A percentile compares a stretch with the other conserved stretches of the same genome.
These are phyloP conservation scores for Piper longum DNA, from an alignment of 164 flowering plant species.

Conservation along the genomic window DNA sequence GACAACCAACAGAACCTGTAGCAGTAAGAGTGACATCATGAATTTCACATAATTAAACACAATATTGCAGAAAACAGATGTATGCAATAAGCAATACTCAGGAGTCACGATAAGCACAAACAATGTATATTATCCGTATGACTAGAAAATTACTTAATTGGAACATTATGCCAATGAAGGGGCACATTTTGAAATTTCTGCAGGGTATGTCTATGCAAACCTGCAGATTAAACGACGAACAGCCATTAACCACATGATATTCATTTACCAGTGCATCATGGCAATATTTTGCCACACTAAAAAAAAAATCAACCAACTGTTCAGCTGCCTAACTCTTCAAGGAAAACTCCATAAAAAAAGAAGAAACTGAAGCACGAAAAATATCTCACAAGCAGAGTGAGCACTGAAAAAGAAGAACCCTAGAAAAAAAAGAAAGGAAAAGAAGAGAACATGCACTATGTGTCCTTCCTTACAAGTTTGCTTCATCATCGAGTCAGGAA, in stretches of 20 bases:
- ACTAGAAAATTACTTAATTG: constrained; percentile 34
- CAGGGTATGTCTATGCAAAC: constrained; percentile 73
- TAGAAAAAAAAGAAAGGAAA: no score
- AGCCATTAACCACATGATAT: neutral
- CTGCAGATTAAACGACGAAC: neutral
- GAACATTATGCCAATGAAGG: constrained; percentile 78
- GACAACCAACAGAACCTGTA: constrained; percentile 77
- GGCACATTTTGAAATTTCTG: constrained; percentile 90
- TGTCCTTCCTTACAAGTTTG: no score
- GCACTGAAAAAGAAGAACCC: no score
- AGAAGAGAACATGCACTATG: no score
- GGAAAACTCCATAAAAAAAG: no score
- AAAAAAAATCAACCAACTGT: no score
- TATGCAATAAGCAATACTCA: neutral
- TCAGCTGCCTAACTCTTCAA: no score
- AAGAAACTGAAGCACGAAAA: no score
- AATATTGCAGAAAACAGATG: neutral
- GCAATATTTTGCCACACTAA: neutral
- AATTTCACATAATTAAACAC: no score
- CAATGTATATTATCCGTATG: neutral
- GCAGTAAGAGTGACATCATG: neutral
- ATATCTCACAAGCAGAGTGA: no score
- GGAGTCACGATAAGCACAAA: neutral
- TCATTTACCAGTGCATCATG: neutral
- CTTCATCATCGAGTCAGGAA: no score